These are phyloP conservation scores for Nicotiana benthamiana DNA, from an alignment of 257 asterid species.

Conservation along the genomic window DNA sequence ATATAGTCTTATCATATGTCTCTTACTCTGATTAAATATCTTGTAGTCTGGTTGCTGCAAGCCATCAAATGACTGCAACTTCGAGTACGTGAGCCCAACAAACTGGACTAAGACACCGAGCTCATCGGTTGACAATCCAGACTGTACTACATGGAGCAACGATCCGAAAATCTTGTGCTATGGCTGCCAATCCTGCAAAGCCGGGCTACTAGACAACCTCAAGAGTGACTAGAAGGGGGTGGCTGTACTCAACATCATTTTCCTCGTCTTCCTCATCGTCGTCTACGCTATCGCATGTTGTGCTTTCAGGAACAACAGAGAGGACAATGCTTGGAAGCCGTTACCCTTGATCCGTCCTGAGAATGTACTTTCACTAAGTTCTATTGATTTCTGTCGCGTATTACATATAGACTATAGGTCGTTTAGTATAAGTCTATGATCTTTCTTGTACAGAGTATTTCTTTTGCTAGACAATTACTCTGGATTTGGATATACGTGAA, in stretches of 20 bases:
- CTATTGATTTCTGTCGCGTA: background rate
- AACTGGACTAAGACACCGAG: conserved; percentile 45
- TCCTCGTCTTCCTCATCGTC: conserved; percentile 66
- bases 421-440: background rate
- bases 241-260: conserved; percentile 58
- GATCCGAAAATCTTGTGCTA: conserved; percentile 53
- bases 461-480: background rate
- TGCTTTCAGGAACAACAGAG: conserved; percentile 78
- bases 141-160: conserved; percentile 56
- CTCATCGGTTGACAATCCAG: conserved; percentile 29
- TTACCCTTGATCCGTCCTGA: conserved; percentile 42
- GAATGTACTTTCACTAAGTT: too few relatives aligned
- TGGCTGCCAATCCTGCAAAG: conserved; percentile 73
- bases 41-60: conserved; percentile 96
- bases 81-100: conserved; percentile 61
- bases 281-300: conserved; percentile 87
- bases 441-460: background rate
- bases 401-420: background rate
- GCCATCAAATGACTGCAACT: conserved; percentile 69
- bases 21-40: background rate
- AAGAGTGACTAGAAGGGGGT: conserved; percentile 79
- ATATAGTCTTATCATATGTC: background rate
- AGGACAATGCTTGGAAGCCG: conserved; percentile 68
- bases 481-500: background rate
- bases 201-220: conserved; percentile 77